Conservation (phyloP, 2,329 filamentous ascomycete genomes). For the Chrysoporthe deuterocubensis region DNA sequence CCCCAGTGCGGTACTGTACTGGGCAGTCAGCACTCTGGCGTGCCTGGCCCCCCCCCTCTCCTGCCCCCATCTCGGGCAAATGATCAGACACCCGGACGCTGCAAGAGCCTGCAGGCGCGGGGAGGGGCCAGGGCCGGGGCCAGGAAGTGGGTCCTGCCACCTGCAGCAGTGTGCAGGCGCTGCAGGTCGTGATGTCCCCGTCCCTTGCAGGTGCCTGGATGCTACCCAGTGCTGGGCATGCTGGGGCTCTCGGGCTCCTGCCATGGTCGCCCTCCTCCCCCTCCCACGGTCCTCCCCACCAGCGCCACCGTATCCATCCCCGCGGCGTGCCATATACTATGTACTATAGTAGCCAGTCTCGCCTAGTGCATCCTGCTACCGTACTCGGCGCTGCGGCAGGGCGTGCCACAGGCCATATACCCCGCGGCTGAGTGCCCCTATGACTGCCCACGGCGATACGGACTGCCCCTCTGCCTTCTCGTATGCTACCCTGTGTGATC, state of each 20-base stretch:
- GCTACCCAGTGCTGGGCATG: not conserved
- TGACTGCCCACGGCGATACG: not conserved
- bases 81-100: constrained; percentile 6
- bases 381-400: too few relatives aligned
- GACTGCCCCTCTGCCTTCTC: not conserved
- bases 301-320: constrained; percentile 2
- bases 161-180: constrained; percentile 7
- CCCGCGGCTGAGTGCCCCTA: too few relatives aligned
- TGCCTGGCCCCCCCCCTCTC: not conserved
- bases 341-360: too few relatives aligned
- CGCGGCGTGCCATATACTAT: not conserved
- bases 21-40: not conserved
- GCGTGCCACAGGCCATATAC: too few relatives aligned
- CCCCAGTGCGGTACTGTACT: too few relatives aligned
- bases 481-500: not conserved
- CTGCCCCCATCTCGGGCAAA: not conserved
- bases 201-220: constrained; percentile 10
- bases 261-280: not conserved
- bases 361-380: too few relatives aligned
- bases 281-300: not conserved
- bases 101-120: constrained; percentile 1
- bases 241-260: not conserved
- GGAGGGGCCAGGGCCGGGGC: not conserved
- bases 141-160: not conserved
- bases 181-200: constrained; percentile 13